Base-by-base conservation (phyloP, 2,329 filamentous ascomycete species). In the Lomentospora prolificans region DNA sequence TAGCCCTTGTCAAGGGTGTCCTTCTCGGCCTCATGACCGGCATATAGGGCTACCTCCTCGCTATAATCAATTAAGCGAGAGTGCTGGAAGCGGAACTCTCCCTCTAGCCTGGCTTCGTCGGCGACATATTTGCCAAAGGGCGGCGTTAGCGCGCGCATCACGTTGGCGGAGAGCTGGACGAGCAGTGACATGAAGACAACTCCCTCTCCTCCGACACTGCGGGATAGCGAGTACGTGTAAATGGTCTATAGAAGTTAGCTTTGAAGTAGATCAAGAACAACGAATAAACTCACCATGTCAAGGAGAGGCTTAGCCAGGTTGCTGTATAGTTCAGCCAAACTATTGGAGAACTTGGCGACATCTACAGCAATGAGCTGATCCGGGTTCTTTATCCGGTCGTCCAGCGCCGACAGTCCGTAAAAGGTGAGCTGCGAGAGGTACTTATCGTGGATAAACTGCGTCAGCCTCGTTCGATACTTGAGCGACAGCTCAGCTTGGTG, bases 391-490 rank as follows among this genome's bases (percentile, higher is more conserved):
- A 99, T 96, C 66, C 94, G 84, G 68, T 99, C 94, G 65, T 99
- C 94, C 33, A 99, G 78, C 0, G 94, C 90, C 1, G 91, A 95
- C 54, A 99, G 87, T 3, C 90, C 91, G 69, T 99, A 99, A 69
- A 97, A 99, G 1, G 92, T 97, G 81, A 99, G 87, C 58, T 96
- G 88, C n/a, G 89, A 91, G 12, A 99, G 80, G 69, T 99, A 99
- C 68, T 91, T 89, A 68, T 95, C 88, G 73, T 99, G 94, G 53
- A 99, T 94, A 67, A 91, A 78, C 65, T 94, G 87, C n/a, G 94
- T 99, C 31, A 99, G 78, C 50, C 94, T 84, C 39, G 91, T 92
- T 59, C 94, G 86, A 70, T 99, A 99, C 66, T 92, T 89, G 28
- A 99, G 76, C 0, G 92, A 90, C 46, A 99, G 81, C 68, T 95